These are phyloP conservation scores for Phytophthora aleatoria DNA, from an alignment of 352 stramenopile genomes.

Conservation along the genomic window DNA sequence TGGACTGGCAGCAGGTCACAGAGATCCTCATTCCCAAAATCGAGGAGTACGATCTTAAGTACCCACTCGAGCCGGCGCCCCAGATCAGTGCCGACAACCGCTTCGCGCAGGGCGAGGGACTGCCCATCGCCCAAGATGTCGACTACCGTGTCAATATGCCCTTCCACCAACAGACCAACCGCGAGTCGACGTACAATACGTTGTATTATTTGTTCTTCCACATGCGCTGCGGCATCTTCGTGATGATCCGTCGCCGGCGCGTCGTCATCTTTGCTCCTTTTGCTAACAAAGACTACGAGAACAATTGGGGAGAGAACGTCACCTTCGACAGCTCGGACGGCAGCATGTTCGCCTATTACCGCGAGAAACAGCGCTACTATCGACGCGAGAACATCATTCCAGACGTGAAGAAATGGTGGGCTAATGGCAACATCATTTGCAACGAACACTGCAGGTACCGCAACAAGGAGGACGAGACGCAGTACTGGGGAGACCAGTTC, in stretches of 20 bases:
- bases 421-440: constrained; percentile 99
- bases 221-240: constrained; percentile 98
- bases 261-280: constrained; percentile 98
- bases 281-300: constrained; percentile 97
- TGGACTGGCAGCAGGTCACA: constrained; percentile 88
- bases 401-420: constrained; percentile 96
- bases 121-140: constrained; percentile 60
- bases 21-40: constrained; percentile 83
- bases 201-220: constrained; percentile 98
- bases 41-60: constrained; percentile 72
- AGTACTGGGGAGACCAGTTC: constrained; percentile 98
- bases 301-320: constrained; percentile 95
- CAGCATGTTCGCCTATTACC: constrained; percentile 93
- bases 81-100: constrained; percentile 60
- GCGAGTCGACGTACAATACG: constrained; percentile 93
- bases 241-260: constrained; percentile 96
- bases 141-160: constrained; percentile 91
- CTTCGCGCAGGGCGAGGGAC: constrained; percentile 61
- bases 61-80: constrained; percentile 43
- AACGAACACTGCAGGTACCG: constrained; percentile 94
- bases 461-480: constrained; percentile 89
- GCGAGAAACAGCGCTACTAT: constrained; percentile 81
- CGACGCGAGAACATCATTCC: constrained; percentile 82
- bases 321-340: constrained; percentile 91
- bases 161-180: constrained; percentile 90